A percentile compares a stretch with the other conserved stretches of the same genome.
phyloP scores from a whole-genome alignment of 2,329 filamentous ascomycete species.

The Plenodomus biglobosus region DNA sequence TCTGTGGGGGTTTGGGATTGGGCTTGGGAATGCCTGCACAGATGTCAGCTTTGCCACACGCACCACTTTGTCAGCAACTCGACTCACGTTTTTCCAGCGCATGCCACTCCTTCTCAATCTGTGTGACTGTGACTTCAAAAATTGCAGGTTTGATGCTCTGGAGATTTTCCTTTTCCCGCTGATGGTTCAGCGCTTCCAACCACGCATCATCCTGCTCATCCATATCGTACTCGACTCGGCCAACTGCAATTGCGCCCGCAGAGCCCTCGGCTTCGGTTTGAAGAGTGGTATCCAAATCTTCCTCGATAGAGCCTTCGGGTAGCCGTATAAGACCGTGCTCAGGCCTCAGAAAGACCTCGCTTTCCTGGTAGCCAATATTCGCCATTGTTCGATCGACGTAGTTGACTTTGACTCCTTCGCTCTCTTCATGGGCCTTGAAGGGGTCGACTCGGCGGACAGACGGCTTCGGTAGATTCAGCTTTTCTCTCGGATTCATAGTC shows the following conservation, averaged over 20 bases:
- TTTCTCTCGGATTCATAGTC: slow-evolving; percentile 78
- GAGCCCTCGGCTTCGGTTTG: slow-evolving; percentile 63
- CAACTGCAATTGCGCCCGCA: slow-evolving; percentile 57
- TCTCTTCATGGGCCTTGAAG: slow-evolving; percentile 80
- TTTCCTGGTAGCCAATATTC: slow-evolving; percentile 93
- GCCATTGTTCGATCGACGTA: slow-evolving; percentile 98
- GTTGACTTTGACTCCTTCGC: slow-evolving; percentile 78
- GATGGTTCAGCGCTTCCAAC: slow-evolving; percentile 80
- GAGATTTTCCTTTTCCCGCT: slow-evolving; percentile 71
- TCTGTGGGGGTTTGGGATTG: slow-evolving; percentile 94
- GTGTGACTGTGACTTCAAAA: slow-evolving; percentile 97
- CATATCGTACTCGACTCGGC: slow-evolving; percentile 98
- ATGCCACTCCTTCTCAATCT: slow-evolving; percentile 99
- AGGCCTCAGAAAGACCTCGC: slow-evolving; percentile 80
- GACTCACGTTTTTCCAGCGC: slow-evolving; percentile 77
- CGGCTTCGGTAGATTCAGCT: slow-evolving; percentile 74
- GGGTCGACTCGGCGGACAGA: slow-evolving; percentile 76
- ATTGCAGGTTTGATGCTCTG: slow-evolving; percentile 88
- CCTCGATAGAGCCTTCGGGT: slow-evolving; percentile 63
- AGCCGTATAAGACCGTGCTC: slow-evolving; percentile 69
- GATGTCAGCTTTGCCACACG: slow-evolving; percentile 5
- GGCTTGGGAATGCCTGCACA: slow-evolving; percentile 77
- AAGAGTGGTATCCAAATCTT: slow-evolving; percentile 61
- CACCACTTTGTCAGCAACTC: not conserved
- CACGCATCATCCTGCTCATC: slow-evolving; percentile 98